Evolutionary conservation across 2,329 filamentous ascomycete species (phyloP).

Genomic region (Zelopaecilomyces penicillatus): DNA sequence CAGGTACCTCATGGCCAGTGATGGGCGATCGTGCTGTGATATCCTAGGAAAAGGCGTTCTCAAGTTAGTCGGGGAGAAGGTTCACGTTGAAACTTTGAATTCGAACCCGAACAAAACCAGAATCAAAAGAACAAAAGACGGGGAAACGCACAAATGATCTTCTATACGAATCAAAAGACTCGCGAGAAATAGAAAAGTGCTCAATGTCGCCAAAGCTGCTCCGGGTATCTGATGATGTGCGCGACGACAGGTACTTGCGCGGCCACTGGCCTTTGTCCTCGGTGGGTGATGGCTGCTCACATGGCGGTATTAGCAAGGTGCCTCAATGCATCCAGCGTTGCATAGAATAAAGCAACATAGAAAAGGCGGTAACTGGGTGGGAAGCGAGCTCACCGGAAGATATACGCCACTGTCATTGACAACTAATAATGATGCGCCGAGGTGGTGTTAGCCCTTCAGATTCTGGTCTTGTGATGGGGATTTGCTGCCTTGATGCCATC

Average conservation of each 20-base stretch:
- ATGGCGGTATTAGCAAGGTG: slow-evolving; percentile 2
- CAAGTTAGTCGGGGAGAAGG: slow-evolving; percentile 10
- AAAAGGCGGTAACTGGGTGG: neutral
- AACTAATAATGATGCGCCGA: slow-evolving; percentile 43
- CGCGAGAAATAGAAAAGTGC: slow-evolving; percentile 88
- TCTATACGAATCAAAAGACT: slow-evolving; percentile 94
- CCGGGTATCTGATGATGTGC: slow-evolving; percentile 45
- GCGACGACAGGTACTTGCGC: slow-evolving; percentile 42
- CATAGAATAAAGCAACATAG: neutral
- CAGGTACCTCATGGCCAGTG: slow-evolving; percentile 46
- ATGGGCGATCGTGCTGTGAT: slow-evolving; percentile 83
- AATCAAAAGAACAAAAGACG: neutral
- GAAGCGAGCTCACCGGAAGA: slow-evolving; percentile 59
- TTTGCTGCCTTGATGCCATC: neutral
- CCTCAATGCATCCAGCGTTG: neutral
- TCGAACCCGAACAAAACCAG: too few species aligned
- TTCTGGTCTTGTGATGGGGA: slow-evolving; percentile 15
- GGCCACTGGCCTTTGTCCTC: slow-evolving; percentile 80
- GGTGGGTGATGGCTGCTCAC: slow-evolving; percentile 67
- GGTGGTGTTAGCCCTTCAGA: slow-evolving; percentile 15
- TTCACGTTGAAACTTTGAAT: too few species aligned
- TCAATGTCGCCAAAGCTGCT: slow-evolving; percentile 74
- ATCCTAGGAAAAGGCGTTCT: slow-evolving; percentile 49
- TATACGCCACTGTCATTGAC: slow-evolving; percentile 95
- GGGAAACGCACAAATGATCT: slow-evolving; percentile 75